Conservation (phyloP, 495 filamentous ascomycete genomes). For the Podospora sp. region DNA sequence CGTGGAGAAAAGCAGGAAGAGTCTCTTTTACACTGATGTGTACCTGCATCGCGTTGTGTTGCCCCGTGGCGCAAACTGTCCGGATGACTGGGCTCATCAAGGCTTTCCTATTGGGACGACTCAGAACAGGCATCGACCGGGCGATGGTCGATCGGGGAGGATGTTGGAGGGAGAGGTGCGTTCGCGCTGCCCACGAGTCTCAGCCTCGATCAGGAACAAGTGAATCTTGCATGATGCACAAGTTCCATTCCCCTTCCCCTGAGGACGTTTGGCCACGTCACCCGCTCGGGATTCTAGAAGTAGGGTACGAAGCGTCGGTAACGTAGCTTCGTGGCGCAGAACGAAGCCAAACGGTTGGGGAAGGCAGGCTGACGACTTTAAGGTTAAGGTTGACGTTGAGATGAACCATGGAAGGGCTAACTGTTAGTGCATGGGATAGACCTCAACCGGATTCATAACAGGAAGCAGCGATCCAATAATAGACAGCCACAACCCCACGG, state of each 20-base stretch:
- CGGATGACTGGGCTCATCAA: conserved; percentile 21
- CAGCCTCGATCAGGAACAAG: conserved; percentile 8
- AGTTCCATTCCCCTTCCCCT: neutral
- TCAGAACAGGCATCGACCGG: conserved; percentile 2
- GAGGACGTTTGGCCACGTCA: neutral
- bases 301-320: neutral
- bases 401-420: conserved; percentile 5
- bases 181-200: neutral
- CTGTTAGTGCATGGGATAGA: neutral
- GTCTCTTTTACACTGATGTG: conserved; percentile 9
- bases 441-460: neutral
- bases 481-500: neutral
- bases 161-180: neutral
- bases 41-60: conserved; percentile 27
- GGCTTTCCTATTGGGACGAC: neutral
- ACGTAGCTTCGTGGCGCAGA: too few relatives aligned
- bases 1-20: neutral
- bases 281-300: neutral
- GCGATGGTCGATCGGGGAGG: neutral
- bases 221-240: conserved; percentile 4
- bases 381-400: neutral
- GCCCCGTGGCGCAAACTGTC: conserved; percentile 17
- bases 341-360: too few relatives aligned
- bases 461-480: neutral
- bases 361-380: neutral